Conservation (phyloP, 75 land plant species). For the Selaginella moellendorffii region DNA sequence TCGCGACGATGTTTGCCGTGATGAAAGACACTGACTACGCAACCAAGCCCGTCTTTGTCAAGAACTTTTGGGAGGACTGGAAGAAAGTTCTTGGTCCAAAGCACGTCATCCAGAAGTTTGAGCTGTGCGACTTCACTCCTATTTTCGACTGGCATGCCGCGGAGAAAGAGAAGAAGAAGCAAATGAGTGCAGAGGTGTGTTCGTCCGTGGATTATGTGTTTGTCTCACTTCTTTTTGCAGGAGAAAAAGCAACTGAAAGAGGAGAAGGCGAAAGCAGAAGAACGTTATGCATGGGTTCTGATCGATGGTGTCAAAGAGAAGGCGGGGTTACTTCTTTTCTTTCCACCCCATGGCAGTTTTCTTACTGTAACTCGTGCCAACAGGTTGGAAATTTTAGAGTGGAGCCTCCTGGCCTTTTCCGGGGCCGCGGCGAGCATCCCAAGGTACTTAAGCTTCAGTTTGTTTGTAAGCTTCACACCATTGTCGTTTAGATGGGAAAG, state of each 20-base stretch:
- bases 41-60: constrained; percentile 42
- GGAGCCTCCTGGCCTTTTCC: constrained; percentile 95
- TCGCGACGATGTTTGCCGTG: constrained; percentile 97
- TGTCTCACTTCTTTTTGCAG: constrained; percentile 22
- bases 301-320: constrained; percentile 98
- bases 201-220: background rate
- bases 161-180: constrained; percentile 93
- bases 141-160: constrained; percentile 80
- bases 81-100: constrained; percentile 51
- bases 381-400: constrained; percentile 98
- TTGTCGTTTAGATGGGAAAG: constrained; percentile 58
- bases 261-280: constrained; percentile 83
- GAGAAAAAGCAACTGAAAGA: constrained; percentile 85
- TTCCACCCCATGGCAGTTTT: background rate
- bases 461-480: background rate
- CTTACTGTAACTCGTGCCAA: background rate
- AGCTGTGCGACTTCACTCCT: constrained; percentile 87
- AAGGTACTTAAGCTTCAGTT: constrained; percentile 23
- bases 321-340: constrained; percentile 22
- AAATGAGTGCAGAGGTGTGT: constrained; percentile 56
- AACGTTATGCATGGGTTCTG: constrained; percentile 93
- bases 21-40: constrained; percentile 95
- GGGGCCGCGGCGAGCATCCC: constrained; percentile 99
- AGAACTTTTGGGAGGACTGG: constrained; percentile 92
- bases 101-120: constrained; percentile 73